These are phyloP conservation scores for Grifola frondosa DNA, from an alignment of 1,284 basidiomycete genomes.

Conservation along the genomic window DNA sequence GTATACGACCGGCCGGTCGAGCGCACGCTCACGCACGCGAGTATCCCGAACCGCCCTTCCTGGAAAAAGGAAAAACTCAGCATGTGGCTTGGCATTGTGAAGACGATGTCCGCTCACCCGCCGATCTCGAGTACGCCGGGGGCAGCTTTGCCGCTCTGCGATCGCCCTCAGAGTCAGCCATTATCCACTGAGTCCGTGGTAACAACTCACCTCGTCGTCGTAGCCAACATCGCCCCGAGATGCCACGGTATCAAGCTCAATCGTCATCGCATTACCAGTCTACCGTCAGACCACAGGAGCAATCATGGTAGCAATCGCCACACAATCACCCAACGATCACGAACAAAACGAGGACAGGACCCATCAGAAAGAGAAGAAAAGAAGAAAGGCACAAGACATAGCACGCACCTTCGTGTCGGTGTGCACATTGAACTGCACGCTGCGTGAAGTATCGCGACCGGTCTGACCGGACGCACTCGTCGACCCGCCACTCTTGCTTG, in stretches of 20 bases:
- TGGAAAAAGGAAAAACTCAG: too few species aligned
- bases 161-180: too few species aligned
- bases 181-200: too few species aligned
- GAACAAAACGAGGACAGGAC: background rate
- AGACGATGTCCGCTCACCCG: too few species aligned
- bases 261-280: constrained; percentile 11
- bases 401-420: constrained; percentile 19
- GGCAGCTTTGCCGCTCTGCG: too few species aligned
- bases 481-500: constrained; percentile 11
- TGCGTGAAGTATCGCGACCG: constrained; percentile 13
- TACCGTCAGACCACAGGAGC: background rate
- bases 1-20: too few species aligned
- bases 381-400: background rate
- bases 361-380: background rate
- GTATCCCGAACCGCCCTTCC: too few species aligned
- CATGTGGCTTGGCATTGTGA: too few species aligned
- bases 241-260: constrained; percentile 17
- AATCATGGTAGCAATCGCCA: background rate
- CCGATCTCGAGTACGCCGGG: too few species aligned
- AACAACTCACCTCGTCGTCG: constrained; percentile 9
- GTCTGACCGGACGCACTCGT: constrained; percentile 5
- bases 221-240: constrained; percentile 1
- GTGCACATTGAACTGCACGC: constrained; percentile 23
- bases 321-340: background rate
- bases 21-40: too few species aligned